These are phyloP conservation scores for Amylocystis lapponica DNA, from an alignment of 768 basidiomycete genomes.

Conservation along the genomic window DNA sequence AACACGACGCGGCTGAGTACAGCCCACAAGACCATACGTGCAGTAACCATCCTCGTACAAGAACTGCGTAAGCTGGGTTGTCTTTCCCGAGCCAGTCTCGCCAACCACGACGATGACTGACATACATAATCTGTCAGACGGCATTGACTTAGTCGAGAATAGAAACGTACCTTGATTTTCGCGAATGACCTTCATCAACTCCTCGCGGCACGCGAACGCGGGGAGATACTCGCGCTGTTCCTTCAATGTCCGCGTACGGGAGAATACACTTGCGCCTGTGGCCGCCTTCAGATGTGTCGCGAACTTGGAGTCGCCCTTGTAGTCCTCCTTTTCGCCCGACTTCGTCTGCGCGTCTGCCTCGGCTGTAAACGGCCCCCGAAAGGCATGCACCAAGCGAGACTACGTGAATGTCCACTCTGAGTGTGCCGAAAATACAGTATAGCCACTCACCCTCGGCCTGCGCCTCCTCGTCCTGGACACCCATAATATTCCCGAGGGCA, in stretches of 20 bases:
- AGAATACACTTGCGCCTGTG: slow-evolving; percentile 74
- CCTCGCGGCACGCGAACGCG: slow-evolving; percentile 95
- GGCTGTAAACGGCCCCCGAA: slow-evolving; percentile 28
- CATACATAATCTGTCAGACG: not conserved
- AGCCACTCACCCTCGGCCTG: slow-evolving; percentile 77
- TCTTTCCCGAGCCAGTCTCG: slow-evolving; percentile 99
- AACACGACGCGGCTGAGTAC: slow-evolving; percentile 97
- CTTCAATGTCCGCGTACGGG: slow-evolving; percentile 77
- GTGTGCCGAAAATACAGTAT: slow-evolving; percentile 14
- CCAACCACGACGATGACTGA: slow-evolving; percentile 91
- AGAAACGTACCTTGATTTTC: slow-evolving; percentile 81
- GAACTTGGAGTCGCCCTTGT: slow-evolving; percentile 95
- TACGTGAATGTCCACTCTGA: slow-evolving; percentile 80
- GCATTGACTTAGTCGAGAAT: not conserved
- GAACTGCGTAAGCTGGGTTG: slow-evolving; percentile 93
- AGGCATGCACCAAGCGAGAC: slow-evolving; percentile 30
- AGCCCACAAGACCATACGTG: slow-evolving; percentile 83
- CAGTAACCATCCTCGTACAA: slow-evolving; percentile 97
- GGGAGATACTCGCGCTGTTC: slow-evolving; percentile 96
- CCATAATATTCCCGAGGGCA: slow-evolving; percentile 94
- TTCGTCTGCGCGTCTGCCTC: slow-evolving; percentile 44
- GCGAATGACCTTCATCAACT: slow-evolving; percentile 78
- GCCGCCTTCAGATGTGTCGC: slow-evolving; percentile 86
- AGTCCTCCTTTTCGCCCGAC: slow-evolving; percentile 54
- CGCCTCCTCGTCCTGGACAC: slow-evolving; percentile 91